Base-by-base conservation (phyloP, 345 rosid species). In the Citrus unshiu region DNA sequence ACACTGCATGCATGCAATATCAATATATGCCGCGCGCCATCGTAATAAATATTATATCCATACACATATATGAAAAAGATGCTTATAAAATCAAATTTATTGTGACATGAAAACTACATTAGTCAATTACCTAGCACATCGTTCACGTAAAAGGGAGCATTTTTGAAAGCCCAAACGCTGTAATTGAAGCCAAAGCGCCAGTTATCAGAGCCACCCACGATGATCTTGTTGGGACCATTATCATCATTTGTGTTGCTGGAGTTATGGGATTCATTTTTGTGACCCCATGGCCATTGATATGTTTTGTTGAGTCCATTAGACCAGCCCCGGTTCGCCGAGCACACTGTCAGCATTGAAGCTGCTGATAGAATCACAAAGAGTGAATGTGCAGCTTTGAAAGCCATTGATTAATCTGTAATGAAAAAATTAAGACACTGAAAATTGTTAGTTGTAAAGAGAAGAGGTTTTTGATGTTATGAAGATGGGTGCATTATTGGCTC, bases 151-250 rank as follows among this genome's bases (percentile, higher is more conserved):
- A 88, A 91, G 7, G 97, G 95, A 7, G 85, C 89, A 18, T 83
- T 86, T 21, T 88, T 76, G 46, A 80, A 51, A 57, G 97, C 93
- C 98, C 97, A 93, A 2, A 81, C 74, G 1, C 81, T 69, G 81
- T 95, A 93, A 59, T 91, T 86, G 58, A 90, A 58, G 34, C 97
- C 97, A 37, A 86, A 92, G 3, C 37, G 83, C 97, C 97, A 93
- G 24, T 82, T 78, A 14, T 89, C 82, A 18, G 91, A 85, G 24
- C 94, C 97, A 21, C 95, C 98, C 0, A 91, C 94, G 4, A 83
- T 35, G 75, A 93, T 81, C 78, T 83, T 90, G 22, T 73, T 87
- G 37, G 93, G 83, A 43, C 37, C 60, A 32, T 49, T 54, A 39
- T 3, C 1, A 3, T 3, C 18, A 46, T 46, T 46, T 4, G 85